These are phyloP conservation scores for Hypoxylon intermedium DNA, from an alignment of 495 filamentous ascomycete species.

Conservation along the genomic window DNA sequence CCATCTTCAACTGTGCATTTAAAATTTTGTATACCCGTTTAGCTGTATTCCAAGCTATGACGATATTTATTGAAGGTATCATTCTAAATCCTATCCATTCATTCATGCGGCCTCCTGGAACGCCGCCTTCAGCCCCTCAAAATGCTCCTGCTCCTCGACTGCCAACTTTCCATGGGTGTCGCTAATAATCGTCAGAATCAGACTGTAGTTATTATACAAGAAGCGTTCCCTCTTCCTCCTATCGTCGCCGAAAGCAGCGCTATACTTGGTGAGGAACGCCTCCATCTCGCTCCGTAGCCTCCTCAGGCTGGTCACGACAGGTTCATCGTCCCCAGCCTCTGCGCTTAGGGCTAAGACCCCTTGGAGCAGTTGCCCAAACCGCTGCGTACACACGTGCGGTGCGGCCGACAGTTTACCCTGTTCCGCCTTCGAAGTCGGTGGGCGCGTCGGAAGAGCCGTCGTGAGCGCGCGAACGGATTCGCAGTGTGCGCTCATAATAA, in stretches of 20 bases:
- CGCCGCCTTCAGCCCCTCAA: slow-evolving; percentile 63
- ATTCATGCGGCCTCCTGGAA: slow-evolving; percentile 49
- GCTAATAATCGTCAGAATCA: slow-evolving; percentile 89
- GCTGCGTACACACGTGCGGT: slow-evolving; percentile 88
- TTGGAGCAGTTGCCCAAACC: slow-evolving; percentile 88
- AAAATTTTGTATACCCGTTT: background rate
- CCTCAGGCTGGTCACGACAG: slow-evolving; percentile 78
- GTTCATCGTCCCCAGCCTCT: slow-evolving; percentile 92
- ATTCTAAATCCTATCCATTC: slow-evolving; percentile 19
- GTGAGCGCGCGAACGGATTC: slow-evolving; percentile 75
- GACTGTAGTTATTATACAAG: slow-evolving; percentile 90
- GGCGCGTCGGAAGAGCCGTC: slow-evolving; percentile 55
- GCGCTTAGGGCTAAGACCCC: slow-evolving; percentile 81
- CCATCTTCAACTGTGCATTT: background rate
- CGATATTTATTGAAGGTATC: slow-evolving; percentile 13
- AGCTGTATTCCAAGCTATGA: background rate
- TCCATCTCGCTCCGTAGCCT: slow-evolving; percentile 81
- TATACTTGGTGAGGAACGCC: slow-evolving; percentile 70
- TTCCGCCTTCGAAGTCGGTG: slow-evolving; percentile 63
- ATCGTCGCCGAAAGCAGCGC: slow-evolving; percentile 68
- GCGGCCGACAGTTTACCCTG: slow-evolving; percentile 76
- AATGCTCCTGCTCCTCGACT: slow-evolving; percentile 72
- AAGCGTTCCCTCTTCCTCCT: slow-evolving; percentile 83
- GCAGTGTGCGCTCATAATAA: slow-evolving; percentile 90
- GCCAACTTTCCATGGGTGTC: slow-evolving; percentile 83